A percentile compares a stretch with the other conserved stretches of the same genome.
Conservation (phyloP, 495 filamentous ascomycete species). For the Aspergillus affinis region DNA sequence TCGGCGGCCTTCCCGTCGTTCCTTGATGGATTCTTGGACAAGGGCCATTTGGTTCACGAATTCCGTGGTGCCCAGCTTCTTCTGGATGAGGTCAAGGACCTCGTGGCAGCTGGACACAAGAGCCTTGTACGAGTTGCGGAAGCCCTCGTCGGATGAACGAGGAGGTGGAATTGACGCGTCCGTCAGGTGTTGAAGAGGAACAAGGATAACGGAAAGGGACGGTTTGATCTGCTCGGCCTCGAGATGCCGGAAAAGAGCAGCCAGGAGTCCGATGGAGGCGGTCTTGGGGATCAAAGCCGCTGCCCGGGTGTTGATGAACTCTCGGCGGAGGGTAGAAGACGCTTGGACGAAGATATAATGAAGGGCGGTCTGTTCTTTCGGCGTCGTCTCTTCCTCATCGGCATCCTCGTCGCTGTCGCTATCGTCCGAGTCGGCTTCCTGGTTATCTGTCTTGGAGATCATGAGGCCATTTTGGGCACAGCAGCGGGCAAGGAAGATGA, state of each 20-base stretch:
- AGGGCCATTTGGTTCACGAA: conserved; percentile 68
- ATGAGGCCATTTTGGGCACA: conserved; percentile 62
- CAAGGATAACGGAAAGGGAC: conserved; percentile 63
- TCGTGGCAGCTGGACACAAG: conserved; percentile 69
- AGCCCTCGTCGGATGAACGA: conserved; percentile 62
- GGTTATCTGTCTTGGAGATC: conserved; percentile 40
- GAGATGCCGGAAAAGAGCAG: conserved; percentile 58
- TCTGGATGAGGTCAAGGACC: conserved; percentile 72
- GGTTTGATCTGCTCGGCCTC: conserved; percentile 55
- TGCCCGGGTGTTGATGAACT: conserved; percentile 62
- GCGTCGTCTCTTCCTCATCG: conserved; percentile 19
- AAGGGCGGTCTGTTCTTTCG: conserved; percentile 50
- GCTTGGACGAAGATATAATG: conserved; percentile 73
- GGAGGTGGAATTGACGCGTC: conserved; percentile 71
- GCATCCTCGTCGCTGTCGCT: conserved; percentile 45
- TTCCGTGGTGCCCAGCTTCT: conserved; percentile 75
- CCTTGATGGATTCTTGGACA: conserved; percentile 66
- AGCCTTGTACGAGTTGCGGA: conserved; percentile 63
- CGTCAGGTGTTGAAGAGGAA: conserved; percentile 79
- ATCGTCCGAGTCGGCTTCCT: conserved; percentile 36
- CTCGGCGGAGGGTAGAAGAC: conserved; percentile 73
- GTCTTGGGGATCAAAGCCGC: conserved; percentile 68
- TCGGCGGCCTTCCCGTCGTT: conserved; percentile 67
- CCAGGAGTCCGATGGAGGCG: conserved; percentile 70
- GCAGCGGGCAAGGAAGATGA: conserved; percentile 71